Base-by-base conservation (phyloP, 495 filamentous ascomycete species). In the Penicillium tannophilum region DNA sequence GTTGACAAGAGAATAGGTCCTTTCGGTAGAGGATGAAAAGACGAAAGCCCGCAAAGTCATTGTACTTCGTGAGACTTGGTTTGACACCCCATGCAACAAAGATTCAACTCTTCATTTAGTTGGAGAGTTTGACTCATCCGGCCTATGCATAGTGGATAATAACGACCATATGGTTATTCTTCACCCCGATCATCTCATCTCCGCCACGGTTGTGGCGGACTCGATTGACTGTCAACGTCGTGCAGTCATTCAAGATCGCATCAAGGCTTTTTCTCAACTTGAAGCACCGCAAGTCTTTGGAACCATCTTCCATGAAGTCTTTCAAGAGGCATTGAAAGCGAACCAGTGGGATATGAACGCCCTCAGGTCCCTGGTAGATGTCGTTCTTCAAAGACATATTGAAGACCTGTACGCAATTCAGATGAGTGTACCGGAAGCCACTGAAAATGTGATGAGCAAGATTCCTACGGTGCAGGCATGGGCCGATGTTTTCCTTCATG, bases 161-260 rank as follows among this genome's bases (percentile, higher is more conserved):
- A 72, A 77, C 24, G 77, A 88, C 53, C 90, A 96, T 64, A 89
- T 97, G 77, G 75, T 98, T 39, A 93, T 98, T 62, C 79, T 98
- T 12, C 92, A 98, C 69, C 94, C 94, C 3, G 94, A 98, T 72
- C 93, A 97, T 74, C 83, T 98, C 23, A 88, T 98, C 52, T 97
- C 94, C 11, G 88, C 93, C 2, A 97, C 93, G 8, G 89, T 93
- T 9, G 88, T 98, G 33, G 94, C 90, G 36, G 94, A 98, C 68
- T 95, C 94, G 0, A 93, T 97, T 66, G 86, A 84, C 42, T 98
- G 94, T 67, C 85, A 86, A 60, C 86, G 94, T 12, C 88, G 92
- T 53, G 92, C 94, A 26, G 92, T 97, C 2, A 84, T 98, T 33
- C 91, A 97, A 66, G 93, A 97, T 67, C 86, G 94, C 46, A 88